Base-by-base conservation (phyloP, 2,329 filamentous ascomycete genomes). In the Xylaria sp. region DNA sequence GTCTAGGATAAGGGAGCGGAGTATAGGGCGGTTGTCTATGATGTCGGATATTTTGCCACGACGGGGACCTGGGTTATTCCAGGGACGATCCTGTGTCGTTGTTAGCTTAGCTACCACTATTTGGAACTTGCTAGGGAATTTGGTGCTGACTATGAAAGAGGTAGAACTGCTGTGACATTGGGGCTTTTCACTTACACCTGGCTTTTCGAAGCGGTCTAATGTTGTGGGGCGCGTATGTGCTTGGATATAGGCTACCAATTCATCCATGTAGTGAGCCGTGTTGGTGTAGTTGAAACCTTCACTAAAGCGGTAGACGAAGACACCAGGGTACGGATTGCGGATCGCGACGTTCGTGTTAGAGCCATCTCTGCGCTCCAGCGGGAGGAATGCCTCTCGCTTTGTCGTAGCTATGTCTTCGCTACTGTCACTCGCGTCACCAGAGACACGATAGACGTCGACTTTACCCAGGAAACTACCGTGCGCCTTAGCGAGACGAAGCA, bases 401-500 rank as follows among this genome's bases (percentile, higher is more conserved):
- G 79, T 79, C 37, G 25, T 25, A 6, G 23, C 41, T 12, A 31
- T 52, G 37, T 31, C 50, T 12, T 48, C 69, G 65, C 54, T 65
- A 12, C 59, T 66, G 25, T 67, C 25, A n/a, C 69, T 69, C 1
- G n/a, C 34, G 20, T 69, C 51, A 20, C 62, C 51, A 10, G 72
- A 67, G 25, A 73, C 69, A 0, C 89, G 91, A 76, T 92, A 90
- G 25, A 94, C 86, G 69, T 90, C 91, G 58, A 94, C 92, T 64
- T 88, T 87, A 37, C 94, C 94, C 1, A 97, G 85, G 82, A 97
- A 93, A 41, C 90, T 88, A 15, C 94, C 94, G 46, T 87, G 88
- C 2, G 92, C 91, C 79, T 94, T 93, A 76, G 94, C 89, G 41
- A 94, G 84, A 50, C 94, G 91, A 86, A 91, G 94, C 8, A 97